Evolutionary conservation across 75 land plant species (phyloP).

Genomic region (Cunninghamia lanceolata): DNA sequence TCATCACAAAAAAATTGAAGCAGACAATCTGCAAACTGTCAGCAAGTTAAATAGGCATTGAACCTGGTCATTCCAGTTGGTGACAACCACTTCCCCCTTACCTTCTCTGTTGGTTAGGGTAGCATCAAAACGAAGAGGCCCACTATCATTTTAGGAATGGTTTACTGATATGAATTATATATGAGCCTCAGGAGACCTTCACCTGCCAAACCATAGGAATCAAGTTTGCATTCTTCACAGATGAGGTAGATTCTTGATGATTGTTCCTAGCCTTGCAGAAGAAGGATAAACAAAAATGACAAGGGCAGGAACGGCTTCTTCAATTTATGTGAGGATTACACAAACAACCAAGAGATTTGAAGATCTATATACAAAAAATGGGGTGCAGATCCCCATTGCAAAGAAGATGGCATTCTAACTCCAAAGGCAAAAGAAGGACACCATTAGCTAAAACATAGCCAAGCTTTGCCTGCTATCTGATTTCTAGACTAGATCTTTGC

Average conservation of each 20-base stretch:
- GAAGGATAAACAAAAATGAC: too few relatives aligned
- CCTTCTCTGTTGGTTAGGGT: too few relatives aligned
- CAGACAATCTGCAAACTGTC: too few relatives aligned
- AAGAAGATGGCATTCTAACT: neutral
- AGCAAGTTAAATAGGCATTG: too few relatives aligned
- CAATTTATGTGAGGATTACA: neutral
- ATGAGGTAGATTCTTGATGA: neutral
- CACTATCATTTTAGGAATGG: neutral
- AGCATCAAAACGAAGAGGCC: too few relatives aligned
- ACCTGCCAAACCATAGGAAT: neutral
- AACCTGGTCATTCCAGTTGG: too few relatives aligned
- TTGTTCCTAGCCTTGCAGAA: neutral
- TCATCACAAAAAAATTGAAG: neutral
- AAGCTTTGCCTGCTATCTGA: too few relatives aligned
- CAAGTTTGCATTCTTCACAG: neutral
- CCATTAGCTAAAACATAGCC: neutral
- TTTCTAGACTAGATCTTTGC: too few relatives aligned
- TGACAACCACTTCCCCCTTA: too few relatives aligned
- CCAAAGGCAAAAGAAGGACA: neutral
- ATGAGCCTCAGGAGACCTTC: neutral
- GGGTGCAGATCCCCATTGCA: neutral
- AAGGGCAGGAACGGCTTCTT: neutral
- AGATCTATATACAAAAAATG: neutral
- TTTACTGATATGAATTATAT: neutral
- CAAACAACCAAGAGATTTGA: neutral